phyloP scores from a whole-genome alignment of 2,329 filamentous ascomycete species.

The Colletotrichum nymphaeae region DNA sequence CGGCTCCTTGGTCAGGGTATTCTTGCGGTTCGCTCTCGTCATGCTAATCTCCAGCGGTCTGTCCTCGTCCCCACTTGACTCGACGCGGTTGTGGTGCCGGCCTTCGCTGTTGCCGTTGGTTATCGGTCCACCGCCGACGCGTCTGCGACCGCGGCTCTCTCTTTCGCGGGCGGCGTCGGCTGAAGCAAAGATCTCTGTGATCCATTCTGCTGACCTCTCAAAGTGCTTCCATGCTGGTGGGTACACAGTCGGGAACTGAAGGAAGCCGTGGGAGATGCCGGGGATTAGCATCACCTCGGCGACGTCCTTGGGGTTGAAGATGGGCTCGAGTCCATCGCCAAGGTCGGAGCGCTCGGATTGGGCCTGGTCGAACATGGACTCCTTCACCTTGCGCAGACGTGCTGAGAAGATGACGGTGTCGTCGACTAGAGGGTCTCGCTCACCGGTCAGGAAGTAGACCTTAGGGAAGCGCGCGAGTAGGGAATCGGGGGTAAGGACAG shows the following conservation, averaged over 20 bases:
- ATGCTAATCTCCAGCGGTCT: constrained; percentile 84
- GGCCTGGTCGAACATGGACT: constrained; percentile 54
- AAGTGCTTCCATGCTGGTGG: constrained; percentile 93
- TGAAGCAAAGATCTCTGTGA: constrained; percentile 77
- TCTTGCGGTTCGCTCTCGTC: constrained; percentile 51
- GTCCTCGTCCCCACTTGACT: constrained; percentile 83
- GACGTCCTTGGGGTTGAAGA: constrained; percentile 78
- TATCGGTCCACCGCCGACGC: constrained; percentile 4
- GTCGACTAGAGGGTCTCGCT: constrained; percentile 94
- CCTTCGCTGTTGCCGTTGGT: constrained; percentile 36
- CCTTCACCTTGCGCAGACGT: constrained; percentile 83
- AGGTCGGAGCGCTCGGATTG: constrained; percentile 50
- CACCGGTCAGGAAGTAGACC: constrained; percentile 92
- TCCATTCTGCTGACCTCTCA: constrained; percentile 82
- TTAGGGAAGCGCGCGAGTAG: constrained; percentile 91
- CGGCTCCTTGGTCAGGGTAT: constrained; percentile 36
- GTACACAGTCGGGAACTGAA: constrained; percentile 90
- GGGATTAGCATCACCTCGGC: constrained; percentile 88
- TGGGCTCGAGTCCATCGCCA: constrained; percentile 51
- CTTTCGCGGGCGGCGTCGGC: constrained; percentile 53
- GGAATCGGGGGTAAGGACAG: constrained; percentile 87
- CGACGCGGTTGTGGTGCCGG: constrained; percentile 54
- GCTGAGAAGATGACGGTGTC: constrained; percentile 98
- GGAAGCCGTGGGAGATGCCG: constrained; percentile 91
- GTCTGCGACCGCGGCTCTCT: constrained; percentile 23